These are phyloP conservation scores for Heterobasidion occidentale DNA, from an alignment of 1,284 basidiomycete species.

Conservation along the genomic window DNA sequence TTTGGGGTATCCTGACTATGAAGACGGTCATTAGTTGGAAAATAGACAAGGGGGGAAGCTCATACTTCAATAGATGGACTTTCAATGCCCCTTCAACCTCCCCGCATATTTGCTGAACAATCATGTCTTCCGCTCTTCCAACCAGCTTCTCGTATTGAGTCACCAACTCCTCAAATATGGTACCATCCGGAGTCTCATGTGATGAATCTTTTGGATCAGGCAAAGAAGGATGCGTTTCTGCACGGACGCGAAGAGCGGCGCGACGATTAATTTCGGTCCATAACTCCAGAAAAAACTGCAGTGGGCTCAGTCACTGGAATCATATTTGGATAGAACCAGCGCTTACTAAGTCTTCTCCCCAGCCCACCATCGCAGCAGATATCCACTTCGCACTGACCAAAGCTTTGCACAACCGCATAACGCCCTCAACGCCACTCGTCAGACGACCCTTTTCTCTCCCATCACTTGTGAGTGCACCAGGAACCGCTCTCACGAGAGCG, in stretches of 20 bases:
- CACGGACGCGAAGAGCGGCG: constrained; percentile 44
- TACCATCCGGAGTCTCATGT: constrained; percentile 41
- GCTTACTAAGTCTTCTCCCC: constrained; percentile 83
- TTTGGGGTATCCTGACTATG: constrained; percentile 6
- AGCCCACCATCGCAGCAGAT: constrained; percentile 55
- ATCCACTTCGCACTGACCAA: constrained; percentile 73
- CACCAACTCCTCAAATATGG: constrained; percentile 74
- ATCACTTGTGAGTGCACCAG: constrained; percentile 68
- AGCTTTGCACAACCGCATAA: constrained; percentile 78
- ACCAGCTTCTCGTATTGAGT: constrained; percentile 54
- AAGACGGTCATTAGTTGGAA: not conserved
- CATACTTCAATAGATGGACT: constrained; percentile 36
- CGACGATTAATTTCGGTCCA: constrained; percentile 70
- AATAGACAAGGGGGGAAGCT: constrained; percentile 9
- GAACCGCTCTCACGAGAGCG: constrained; percentile 82
- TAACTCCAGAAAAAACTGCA: constrained; percentile 83
- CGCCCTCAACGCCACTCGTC: constrained; percentile 74
- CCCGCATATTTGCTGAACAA: constrained; percentile 69
- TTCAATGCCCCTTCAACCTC: constrained; percentile 75
- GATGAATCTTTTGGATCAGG: constrained; percentile 33
- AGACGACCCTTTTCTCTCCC: constrained; percentile 52
- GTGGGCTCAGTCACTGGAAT: not conserved
- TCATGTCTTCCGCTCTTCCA: constrained; percentile 76
- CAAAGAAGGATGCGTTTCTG: constrained; percentile 38
- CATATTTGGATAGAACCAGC: not conserved